Conservation (phyloP, 148 eudicot species). For the Rhododendron williamsianum region DNA sequence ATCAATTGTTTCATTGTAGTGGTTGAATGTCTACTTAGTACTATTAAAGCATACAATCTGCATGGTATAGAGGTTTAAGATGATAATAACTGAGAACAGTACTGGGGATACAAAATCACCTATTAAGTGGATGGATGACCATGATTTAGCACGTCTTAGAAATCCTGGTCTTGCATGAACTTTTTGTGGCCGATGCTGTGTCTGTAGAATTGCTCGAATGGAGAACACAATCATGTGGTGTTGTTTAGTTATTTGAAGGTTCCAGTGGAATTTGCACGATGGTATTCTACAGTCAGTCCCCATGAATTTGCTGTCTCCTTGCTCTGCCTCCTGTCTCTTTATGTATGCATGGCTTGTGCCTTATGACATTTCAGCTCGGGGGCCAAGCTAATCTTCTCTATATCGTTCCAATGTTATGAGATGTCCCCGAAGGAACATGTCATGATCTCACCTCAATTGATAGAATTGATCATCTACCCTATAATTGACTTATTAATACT, state of each 20-base stretch:
- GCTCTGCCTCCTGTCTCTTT: background rate
- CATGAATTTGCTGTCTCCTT: background rate
- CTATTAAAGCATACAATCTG: background rate
- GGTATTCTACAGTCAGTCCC: background rate
- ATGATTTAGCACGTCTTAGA: background rate
- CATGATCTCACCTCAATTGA: too few species aligned
- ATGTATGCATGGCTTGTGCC: background rate
- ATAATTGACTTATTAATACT: background rate
- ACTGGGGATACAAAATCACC: background rate
- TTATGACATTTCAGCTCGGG: background rate
- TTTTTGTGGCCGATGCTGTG: background rate
- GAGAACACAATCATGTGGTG: background rate
- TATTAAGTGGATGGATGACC: background rate
- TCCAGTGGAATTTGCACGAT: background rate
- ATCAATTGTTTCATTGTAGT: background rate
- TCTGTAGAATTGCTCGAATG: background rate
- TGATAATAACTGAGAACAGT: background rate
- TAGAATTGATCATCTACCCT: background rate
- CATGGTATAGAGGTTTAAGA: background rate
- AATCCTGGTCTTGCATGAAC: background rate
- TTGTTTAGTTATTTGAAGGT: background rate
- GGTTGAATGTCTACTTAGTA: background rate
- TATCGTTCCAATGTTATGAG: too few species aligned
- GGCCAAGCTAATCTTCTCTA: too few species aligned
- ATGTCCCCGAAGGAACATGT: too few species aligned